Evolutionary conservation across 495 filamentous ascomycete genomes (phyloP), one percentile per base, ranked within the genome.

Genomic region (Xylaria bambusicola): DNA sequence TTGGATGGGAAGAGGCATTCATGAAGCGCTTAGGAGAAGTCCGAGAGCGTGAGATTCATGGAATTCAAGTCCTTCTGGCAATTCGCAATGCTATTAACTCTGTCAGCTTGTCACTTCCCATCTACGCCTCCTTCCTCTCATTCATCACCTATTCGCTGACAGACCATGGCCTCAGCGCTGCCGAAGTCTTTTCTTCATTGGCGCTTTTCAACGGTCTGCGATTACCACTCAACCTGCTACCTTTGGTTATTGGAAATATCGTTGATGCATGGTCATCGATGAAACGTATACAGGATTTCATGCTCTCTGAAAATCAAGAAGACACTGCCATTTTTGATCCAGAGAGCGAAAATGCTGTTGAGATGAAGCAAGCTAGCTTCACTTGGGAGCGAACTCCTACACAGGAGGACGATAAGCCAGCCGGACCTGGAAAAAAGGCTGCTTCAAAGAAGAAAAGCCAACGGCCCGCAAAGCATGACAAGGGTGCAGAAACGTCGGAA

Each of bases 141-240:
- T 98, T 98, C 74, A 92, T 98, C 71, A 95, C 92, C 5, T 97
- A 90, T 69, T 88, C 90, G 1, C 78, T 96, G 26, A 86, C 92
- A 2, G 76, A 86, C 35, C 87, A 93, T 63, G 68, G 66, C 12
- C 80, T 96, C 10, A 73, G 84, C 15, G 87, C 93, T 0, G 91
- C 92, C 0, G 78, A 85, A 17, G 81, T 97, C 47, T 98, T 98
- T 75, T 96, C 93, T 0, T 97, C 94, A 0, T 77, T 97, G 29
- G 93, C 93, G 1, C 75, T 97, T 21, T 98, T 97, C 80, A 98
- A 97, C 66, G 85, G 86, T 4, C 79, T 98, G 40, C 86, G 93
- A 17, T 84, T 96, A 76, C 93, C 93, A 0, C 77, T 98, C 41
- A 97, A 96, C 64, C 69, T 97, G 58, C 78, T 98, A 2, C 92